phyloP scores from a whole-genome alignment of 345 rosid genomes.

The Eucalyptus erythrocorys region DNA sequence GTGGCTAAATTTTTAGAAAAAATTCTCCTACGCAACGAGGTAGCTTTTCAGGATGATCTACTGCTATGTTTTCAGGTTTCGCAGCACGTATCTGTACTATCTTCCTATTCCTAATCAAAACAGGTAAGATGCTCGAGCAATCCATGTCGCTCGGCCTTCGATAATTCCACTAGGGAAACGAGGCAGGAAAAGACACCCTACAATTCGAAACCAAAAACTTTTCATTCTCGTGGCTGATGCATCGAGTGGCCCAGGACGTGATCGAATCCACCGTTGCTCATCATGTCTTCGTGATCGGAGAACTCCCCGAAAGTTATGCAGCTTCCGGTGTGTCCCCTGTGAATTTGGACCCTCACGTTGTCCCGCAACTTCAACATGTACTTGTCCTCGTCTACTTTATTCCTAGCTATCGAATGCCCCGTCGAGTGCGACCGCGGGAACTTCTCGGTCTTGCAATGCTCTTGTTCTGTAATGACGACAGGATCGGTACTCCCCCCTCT shows the following conservation, averaged over 20 bases:
- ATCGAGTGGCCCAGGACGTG: background rate
- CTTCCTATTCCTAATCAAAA: background rate
- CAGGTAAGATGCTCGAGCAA: background rate
- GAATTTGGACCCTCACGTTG: conserved; percentile 31
- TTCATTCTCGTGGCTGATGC: background rate
- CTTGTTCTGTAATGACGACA: background rate
- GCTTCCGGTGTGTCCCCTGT: conserved; percentile 45
- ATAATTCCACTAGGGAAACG: background rate
- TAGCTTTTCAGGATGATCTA: background rate
- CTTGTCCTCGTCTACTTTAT: conserved; percentile 30
- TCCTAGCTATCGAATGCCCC: conserved; percentile 49
- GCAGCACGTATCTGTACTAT: background rate
- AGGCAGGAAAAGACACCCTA: background rate
- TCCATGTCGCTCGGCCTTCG: background rate
- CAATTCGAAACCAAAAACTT: background rate
- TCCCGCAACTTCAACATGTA: conserved; percentile 48
- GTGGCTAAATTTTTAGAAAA: background rate
- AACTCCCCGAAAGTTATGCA: conserved; percentile 50
- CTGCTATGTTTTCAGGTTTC: background rate
- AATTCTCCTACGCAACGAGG: background rate
- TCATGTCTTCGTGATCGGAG: background rate
- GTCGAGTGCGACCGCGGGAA: conserved; percentile 63
- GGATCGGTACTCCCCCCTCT: conserved; percentile 5
- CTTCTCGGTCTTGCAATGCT: background rate
- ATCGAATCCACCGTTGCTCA: background rate